These are phyloP conservation scores for Cryptococcus maquisensis DNA, from an alignment of 1,284 basidiomycete genomes.

Conservation along the genomic window DNA sequence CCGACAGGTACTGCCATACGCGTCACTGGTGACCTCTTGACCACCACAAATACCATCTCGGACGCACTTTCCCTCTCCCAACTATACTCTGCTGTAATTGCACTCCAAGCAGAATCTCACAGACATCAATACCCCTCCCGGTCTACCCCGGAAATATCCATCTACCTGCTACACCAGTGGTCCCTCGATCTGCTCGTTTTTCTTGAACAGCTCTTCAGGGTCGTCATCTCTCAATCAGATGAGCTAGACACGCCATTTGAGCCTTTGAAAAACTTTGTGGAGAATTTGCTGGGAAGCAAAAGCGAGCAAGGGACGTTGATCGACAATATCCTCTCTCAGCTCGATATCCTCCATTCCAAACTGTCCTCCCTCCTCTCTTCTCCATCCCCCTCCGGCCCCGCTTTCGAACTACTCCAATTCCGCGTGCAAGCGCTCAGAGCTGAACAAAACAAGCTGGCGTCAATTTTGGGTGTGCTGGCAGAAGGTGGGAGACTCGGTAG, in stretches of 20 bases:
- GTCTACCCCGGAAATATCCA: slow-evolving; percentile 33
- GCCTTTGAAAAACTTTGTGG: slow-evolving; percentile 28
- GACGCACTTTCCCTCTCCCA: slow-evolving; percentile 32
- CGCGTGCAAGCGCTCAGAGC: slow-evolving; percentile 25
- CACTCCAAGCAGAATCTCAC: slow-evolving; percentile 33
- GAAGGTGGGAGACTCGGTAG: slow-evolving; percentile 33
- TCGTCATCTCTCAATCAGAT: slow-evolving; percentile 22
- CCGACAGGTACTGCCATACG: slow-evolving; percentile 31
- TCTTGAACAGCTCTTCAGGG: slow-evolving; percentile 27
- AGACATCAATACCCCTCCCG: slow-evolving; percentile 32
- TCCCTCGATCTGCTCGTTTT: slow-evolving; percentile 31
- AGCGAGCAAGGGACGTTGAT: slow-evolving; percentile 35
- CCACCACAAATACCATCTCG: slow-evolving; percentile 29
- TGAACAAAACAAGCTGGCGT: slow-evolving; percentile 37
- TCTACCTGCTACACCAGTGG: slow-evolving; percentile 36
- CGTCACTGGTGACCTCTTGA: slow-evolving; percentile 34
- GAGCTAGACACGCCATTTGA: slow-evolving; percentile 30
- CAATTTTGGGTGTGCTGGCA: slow-evolving; percentile 28
- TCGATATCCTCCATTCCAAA: slow-evolving; percentile 30
- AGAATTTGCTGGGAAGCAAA: slow-evolving; percentile 24
- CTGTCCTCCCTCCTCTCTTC: slow-evolving; percentile 23
- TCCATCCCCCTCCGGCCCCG: slow-evolving; percentile 14
- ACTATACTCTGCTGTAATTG: slow-evolving; percentile 34
- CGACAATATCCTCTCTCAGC: slow-evolving; percentile 35
- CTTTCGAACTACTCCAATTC: slow-evolving; percentile 36